Base-by-base conservation (phyloP, 805 yeast genomes). In the Wickerhamomyces chambardii region DNA sequence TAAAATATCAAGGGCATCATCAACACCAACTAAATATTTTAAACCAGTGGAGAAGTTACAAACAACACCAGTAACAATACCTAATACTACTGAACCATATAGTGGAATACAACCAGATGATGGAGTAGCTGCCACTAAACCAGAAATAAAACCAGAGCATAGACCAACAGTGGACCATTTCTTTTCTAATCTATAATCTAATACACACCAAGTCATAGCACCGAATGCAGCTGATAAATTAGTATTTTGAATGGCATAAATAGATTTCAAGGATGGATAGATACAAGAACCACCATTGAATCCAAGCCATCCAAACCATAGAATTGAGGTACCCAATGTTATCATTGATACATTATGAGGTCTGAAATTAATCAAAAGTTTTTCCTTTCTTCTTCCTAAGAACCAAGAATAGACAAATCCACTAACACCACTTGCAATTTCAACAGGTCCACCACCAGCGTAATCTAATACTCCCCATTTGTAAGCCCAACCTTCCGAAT, bases 391-490 rank as follows among this genome's bases (percentile, higher is more conserved):
- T 48, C 83, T 73, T 9, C 96, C 95, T 36, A 84, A 59, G 43
- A 82, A 81, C 37, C 75, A 77, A n/a, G 87, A 76, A 47, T 80
- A 80, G 5, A 84, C 95, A 48, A 90, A 78, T 2, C 95, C 97
- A 26, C 86, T 83, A 17, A 87, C 82, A 41, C 97, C 97, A 17
- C 94, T 79, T 22, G 84, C 70, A 37, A 92, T 85, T 57, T 90
- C 97, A 19, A 90, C 96, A 1, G 97, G 95, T 0, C 97, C 97
- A 34, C 97, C 97, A 22, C 98, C 98, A 17, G 98, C 98, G 58
- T 84, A 90, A 56, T 90, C 98, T 34, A 90, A 66, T 2, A 80
- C 97, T 6, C 95, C 96, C 78, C 95, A 90, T 47, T 76, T 68
- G 45, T 70, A 70, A 27, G 95, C 95, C 97, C 97, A 90, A 28